Evolutionary conservation across 345 rosid genomes (phyloP), one percentile per base, ranked within the genome.

Genomic region (Salix koriyanagi): DNA sequence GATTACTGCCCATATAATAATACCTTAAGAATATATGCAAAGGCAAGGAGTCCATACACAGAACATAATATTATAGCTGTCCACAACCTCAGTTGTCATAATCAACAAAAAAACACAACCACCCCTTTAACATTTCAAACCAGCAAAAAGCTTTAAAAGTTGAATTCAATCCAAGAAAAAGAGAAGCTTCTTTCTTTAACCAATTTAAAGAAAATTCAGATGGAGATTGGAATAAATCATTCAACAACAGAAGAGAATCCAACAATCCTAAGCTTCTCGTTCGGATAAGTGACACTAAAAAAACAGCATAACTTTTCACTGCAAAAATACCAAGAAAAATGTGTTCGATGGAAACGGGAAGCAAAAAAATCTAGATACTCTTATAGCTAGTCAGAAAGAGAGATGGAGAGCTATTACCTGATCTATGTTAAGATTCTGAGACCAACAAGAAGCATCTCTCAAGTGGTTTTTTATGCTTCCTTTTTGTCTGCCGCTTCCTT

Each of bases 151-250:
- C 50, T 48, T n/a, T 37, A n/a, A 44, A 52, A 15, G 34, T 10
- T 62, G 28, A 58, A 58, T 69, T 50, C 16, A 65, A 21, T 19
- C 12, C 28, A n/a, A 42, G 28, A 66, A 52, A 21, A 8, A 16
- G 52, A 76, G 79, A 67, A 28, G 36, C 18, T 48, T 34, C 52
- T 37, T 79, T 52, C 44, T 80, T n/a, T 52, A 48, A 65, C 36
- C 70, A 81, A 71, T 74, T 61, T 42, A 66, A 83, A 73, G 85
- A 61, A 79, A 67, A 85, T 84, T 84, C 85, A 77, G 79, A 75
- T 71, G 78, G 67, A 76, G 69, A 77, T 48, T 32, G 34, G 34
- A 32, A 4, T 4, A 32, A 32, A 32, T 32, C 34, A 32, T 32
- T 4, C 5, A 32, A 32, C 34, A 32, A 4, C 34, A 32, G 34